A percentile compares a stretch with the other conserved stretches of the same genome.
Conservation (phyloP, 208 protist genomes). For the Crithidia fasciculata region DNA sequence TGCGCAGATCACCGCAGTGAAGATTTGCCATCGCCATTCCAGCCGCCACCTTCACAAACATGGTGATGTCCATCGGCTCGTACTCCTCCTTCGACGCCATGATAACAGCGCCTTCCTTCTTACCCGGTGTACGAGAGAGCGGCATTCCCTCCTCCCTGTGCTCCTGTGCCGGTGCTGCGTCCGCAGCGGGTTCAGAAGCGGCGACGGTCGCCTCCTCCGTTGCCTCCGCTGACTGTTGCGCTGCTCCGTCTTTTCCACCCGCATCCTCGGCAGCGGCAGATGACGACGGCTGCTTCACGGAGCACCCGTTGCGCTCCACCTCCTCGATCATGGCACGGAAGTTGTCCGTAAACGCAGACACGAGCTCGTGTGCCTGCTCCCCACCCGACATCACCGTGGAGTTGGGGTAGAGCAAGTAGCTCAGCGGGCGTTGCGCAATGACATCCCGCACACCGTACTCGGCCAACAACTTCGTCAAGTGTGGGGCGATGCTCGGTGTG, state of each 20-base stretch:
- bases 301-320: constrained; percentile 81
- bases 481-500: constrained; percentile 85
- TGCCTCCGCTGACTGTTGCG: neutral
- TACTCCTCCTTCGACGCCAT: constrained; percentile 63
- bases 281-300: constrained; percentile 19
- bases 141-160: neutral
- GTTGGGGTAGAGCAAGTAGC: constrained; percentile 85
- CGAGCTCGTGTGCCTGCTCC: constrained; percentile 75
- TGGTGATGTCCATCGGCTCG: constrained; percentile 80
- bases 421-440: constrained; percentile 83
- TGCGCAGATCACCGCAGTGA: constrained; percentile 74
- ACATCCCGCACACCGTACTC: constrained; percentile 81
- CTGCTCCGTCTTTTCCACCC: neutral
- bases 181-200: neutral
- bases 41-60: constrained; percentile 80
- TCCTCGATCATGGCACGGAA: constrained; percentile 82
- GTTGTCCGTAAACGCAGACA: constrained; percentile 80
- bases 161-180: neutral
- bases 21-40: constrained; percentile 87
- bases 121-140: neutral
- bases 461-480: constrained; percentile 71
- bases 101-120: constrained; percentile 33
- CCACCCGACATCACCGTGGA: constrained; percentile 45
- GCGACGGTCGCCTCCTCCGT: neutral
- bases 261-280: neutral